A percentile compares a stretch with the other conserved stretches of the same genome.
phyloP scores from a whole-genome alignment of 805 yeast species.

The Ogataea dorogensis region DNA sequence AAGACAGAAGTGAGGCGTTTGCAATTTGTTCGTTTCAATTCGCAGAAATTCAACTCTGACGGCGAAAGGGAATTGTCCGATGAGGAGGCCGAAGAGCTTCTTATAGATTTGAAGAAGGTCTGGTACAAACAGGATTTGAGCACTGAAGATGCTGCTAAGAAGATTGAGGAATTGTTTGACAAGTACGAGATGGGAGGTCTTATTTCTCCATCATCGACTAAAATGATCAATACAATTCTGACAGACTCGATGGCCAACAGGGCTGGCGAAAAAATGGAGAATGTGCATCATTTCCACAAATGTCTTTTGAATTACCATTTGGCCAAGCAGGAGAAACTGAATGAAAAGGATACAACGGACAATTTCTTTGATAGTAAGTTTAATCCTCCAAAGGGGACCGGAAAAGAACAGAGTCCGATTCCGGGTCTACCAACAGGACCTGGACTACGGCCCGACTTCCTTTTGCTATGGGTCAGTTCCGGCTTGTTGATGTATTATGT shows the following conservation, averaged over 20 bases:
- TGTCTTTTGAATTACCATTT: constrained; percentile 31
- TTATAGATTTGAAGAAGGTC: constrained; percentile 25
- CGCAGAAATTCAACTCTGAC: constrained; percentile 24
- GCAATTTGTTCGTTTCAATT: constrained; percentile 15
- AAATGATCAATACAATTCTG: constrained; percentile 27
- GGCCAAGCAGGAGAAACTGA: constrained; percentile 27
- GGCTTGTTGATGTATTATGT: constrained; percentile 21
- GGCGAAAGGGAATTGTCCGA: constrained; percentile 30
- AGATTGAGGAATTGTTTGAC: constrained; percentile 23
- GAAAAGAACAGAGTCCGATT: constrained; percentile 2
- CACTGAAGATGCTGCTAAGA: constrained; percentile 17
- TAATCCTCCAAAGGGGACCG: constrained; percentile 20
- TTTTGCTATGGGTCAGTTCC: constrained; percentile 24
- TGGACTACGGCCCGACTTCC: constrained; percentile 18
- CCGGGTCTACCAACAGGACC: constrained; percentile 13
- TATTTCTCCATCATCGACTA: constrained; percentile 30
- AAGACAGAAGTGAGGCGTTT: not conserved
- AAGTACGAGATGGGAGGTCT: constrained; percentile 34
- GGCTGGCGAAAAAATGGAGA: constrained; percentile 32
- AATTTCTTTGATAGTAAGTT: constrained; percentile 24
- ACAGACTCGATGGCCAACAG: constrained; percentile 23
- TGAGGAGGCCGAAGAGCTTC: constrained; percentile 28
- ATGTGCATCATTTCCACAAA: constrained; percentile 33
- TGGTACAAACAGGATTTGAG: constrained; percentile 26
- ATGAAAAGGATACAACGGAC: constrained; percentile 3